These are phyloP conservation scores for Omphalotus olearius DNA, from an alignment of 1,284 basidiomycete genomes.

Conservation along the genomic window DNA sequence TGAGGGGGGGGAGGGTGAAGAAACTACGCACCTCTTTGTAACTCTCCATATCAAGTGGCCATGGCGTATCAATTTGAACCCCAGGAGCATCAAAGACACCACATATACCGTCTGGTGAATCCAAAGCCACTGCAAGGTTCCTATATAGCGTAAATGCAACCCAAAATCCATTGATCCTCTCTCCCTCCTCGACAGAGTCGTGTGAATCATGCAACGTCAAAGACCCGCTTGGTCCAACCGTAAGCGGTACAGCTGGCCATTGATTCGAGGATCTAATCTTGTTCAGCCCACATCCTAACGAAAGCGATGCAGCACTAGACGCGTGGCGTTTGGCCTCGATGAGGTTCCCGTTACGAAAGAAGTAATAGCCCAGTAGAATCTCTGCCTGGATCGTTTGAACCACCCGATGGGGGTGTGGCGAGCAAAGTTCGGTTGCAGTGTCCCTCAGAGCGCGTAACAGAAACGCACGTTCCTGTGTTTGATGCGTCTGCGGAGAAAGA, in stretches of 20 bases:
- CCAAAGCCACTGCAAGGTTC: conserved; percentile 26
- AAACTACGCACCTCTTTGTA: conserved; percentile 14
- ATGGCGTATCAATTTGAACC: conserved; percentile 15
- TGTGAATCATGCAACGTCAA: conserved; percentile 2
- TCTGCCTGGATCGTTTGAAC: conserved; percentile 34
- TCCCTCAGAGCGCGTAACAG: conserved; percentile 24
- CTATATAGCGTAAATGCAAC: conserved; percentile 30
- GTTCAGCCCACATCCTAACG: conserved; percentile 26
- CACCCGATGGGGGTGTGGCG: conserved; percentile 19
- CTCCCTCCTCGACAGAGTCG: conserved; percentile 28
- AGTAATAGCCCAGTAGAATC: conserved; percentile 32
- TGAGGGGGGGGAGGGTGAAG: too few relatives aligned
- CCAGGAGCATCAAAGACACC: conserved; percentile 15
- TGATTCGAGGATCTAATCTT: conserved; percentile 19
- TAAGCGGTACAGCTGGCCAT: neutral
- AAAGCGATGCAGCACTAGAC: conserved; percentile 28
- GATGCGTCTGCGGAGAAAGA: conserved; percentile 8
- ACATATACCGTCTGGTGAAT: conserved; percentile 18
- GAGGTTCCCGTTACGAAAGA: conserved; percentile 28
- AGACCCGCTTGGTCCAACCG: neutral
- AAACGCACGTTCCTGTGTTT: conserved; percentile 19
- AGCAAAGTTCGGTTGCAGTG: conserved; percentile 17
- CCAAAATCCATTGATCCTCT: conserved; percentile 36
- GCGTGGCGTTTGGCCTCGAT: conserved; percentile 33
- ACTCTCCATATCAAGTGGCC: conserved; percentile 15